Evolutionary conservation across 2,329 filamentous ascomycete genomes (phyloP), one percentile per base, ranked within the genome.

Genomic region (Fusarium fracticaudum): DNA sequence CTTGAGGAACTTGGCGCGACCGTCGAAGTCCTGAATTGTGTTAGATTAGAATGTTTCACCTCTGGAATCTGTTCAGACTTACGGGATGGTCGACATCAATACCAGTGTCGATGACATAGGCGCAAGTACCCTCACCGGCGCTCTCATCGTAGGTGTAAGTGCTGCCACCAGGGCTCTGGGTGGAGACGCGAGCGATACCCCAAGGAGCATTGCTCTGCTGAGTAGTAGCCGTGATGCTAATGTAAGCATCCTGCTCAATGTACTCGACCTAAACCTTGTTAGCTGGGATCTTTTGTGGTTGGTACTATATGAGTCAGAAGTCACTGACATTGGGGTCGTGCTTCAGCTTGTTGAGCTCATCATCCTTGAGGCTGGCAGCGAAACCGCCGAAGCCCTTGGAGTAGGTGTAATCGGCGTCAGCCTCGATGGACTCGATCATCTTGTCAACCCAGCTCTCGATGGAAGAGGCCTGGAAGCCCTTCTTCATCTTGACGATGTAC

Each of bases 31-130:
- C 75, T 78, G 45, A 43, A 22, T 17, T 8, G 22, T n/a, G 54
- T 68, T 54, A 68, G 63, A 20, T 40, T 54, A 67, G 54, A 24
- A 4, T 18, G 22, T 10, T n/a, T 14, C n/a, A 26, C 5, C 8
- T 17, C 1, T 22, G 15, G 8, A 33, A 40, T 10, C 26, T 15
- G 54, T 4, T 6, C 3, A 50, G 3, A 75, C 84, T 66, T 82
- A 81, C 84, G 8, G 77, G 74, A 70, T 86, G 84, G 12, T 77
- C 77, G 22, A 78, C 58, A 37, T 79, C 80, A 62, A 86, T 84
- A 12, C 86, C 86, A 9, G 85, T 85, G 72, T 87, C 86, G 48
- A 87, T 82, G 45, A 87, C 79, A 70, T 87, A 87, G 24, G 83
- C 81, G 43, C 82, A 86, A 14, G 83, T 83, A 13, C 82, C 84